phyloP scores from a whole-genome alignment of 805 yeast genomes.

The Naumovozyma baii region DNA sequence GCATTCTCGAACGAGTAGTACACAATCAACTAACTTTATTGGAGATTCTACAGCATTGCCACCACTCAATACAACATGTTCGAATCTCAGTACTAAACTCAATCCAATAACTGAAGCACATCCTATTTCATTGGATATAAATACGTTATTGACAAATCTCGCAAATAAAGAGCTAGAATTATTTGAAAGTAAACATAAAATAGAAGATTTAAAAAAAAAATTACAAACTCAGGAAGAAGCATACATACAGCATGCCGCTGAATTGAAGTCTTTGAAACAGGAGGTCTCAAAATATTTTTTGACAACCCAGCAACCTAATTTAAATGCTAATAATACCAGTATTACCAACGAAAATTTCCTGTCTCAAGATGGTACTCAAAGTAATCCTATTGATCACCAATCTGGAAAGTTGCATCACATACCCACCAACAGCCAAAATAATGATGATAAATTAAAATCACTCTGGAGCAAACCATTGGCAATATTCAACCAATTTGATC shows the following conservation, averaged over 20 bases:
- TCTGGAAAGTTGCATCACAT: too few relatives aligned
- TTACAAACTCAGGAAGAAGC: constrained; percentile 42
- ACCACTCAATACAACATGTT: too few relatives aligned
- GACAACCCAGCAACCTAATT: background rate
- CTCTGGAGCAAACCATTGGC: constrained; percentile 47
- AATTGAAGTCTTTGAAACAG: constrained; percentile 27
- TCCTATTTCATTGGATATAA: background rate
- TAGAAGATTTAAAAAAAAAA: constrained; percentile 38
- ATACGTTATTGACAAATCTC: constrained; percentile 24
- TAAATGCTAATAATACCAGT: too few relatives aligned
- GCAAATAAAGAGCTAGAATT: constrained; percentile 64
- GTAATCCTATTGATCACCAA: too few relatives aligned
- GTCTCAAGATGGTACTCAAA: too few relatives aligned
- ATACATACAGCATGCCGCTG: constrained; percentile 34
- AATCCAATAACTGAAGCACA: background rate
- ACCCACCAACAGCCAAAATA: too few relatives aligned
- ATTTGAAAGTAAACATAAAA: constrained; percentile 50
- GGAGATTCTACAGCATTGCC: background rate
- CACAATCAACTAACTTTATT: background rate
- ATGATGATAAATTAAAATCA: constrained; percentile 14
- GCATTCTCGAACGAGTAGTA: constrained; percentile 1
- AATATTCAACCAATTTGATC: constrained; percentile 59
- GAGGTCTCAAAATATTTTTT: constrained; percentile 24
- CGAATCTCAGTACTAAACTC: too few relatives aligned
- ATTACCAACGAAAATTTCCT: too few relatives aligned